Conservation (phyloP, 768 basidiomycete genomes). For the Coprinellus micaceus region DNA sequence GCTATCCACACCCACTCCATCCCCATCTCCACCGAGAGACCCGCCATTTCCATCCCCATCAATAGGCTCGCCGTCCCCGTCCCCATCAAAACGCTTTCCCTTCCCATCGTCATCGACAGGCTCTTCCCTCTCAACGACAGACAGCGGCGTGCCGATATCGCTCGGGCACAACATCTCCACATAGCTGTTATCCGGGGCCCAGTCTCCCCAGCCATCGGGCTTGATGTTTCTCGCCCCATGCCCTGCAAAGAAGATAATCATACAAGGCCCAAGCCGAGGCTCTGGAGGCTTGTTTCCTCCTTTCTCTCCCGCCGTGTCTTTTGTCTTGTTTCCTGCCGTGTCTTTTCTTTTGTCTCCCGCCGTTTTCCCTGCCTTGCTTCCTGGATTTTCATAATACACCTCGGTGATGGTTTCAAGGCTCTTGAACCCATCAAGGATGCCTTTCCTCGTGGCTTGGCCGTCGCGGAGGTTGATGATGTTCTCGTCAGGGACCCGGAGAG, state of each 20-base stretch:
- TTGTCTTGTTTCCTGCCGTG: too few species aligned
- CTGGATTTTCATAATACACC: background rate
- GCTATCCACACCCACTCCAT: too few species aligned
- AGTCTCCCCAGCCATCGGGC: conserved; percentile 27
- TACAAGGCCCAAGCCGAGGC: conserved; percentile 16
- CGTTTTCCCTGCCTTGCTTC: background rate
- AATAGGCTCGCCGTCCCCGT: too few species aligned
- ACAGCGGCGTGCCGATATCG: conserved; percentile 23
- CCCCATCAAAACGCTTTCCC: too few species aligned
- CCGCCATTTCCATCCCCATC: too few species aligned
- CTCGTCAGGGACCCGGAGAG: conserved; percentile 25
- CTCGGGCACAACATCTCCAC: conserved; percentile 36
- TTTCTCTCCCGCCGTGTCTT: too few species aligned
- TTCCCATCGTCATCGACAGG: too few species aligned
- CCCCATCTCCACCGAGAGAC: conserved; percentile 3
- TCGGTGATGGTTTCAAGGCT: conserved; percentile 13
- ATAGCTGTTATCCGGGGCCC: conserved; percentile 23
- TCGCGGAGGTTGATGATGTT: conserved; percentile 38
- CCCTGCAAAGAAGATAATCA: conserved; percentile 45
- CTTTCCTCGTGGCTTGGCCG: conserved; percentile 30
- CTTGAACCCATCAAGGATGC: conserved; percentile 30
- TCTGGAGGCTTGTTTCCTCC: too few species aligned
- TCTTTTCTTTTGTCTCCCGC: too few species aligned
- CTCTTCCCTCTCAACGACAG: too few species aligned
- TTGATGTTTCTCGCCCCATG: conserved; percentile 34